phyloP scores from a whole-genome alignment of 2,329 filamentous ascomycete species.

The Colletotrichum sansevieriae region DNA sequence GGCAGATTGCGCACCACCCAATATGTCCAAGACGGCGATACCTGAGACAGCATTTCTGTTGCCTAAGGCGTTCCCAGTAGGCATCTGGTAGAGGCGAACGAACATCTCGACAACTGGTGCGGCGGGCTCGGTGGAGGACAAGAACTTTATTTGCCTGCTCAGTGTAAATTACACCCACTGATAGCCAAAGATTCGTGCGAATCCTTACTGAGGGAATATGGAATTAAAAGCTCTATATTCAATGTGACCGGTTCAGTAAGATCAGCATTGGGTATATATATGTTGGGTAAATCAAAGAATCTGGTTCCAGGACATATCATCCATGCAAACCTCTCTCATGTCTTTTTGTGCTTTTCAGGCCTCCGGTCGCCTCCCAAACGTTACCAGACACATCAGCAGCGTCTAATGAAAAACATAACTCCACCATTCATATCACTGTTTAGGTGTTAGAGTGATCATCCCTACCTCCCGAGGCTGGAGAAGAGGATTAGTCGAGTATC shows the following conservation, averaged over 20 bases:
- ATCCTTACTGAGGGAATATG: background rate
- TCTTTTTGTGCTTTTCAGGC: too few species aligned
- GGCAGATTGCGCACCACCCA: background rate
- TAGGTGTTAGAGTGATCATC: too few species aligned
- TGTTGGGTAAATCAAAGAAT: too few species aligned
- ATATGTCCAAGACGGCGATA: background rate
- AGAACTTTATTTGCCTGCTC: slow-evolving; percentile 2
- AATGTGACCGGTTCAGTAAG: background rate
- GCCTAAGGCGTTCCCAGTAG: background rate
- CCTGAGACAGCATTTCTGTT: background rate
- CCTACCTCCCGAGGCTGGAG: too few species aligned
- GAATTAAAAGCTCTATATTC: background rate
- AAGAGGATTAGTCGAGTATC: too few species aligned
- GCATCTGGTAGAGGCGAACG: background rate
- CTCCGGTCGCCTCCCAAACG: too few species aligned
- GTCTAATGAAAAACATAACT: too few species aligned
- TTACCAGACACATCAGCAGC: too few species aligned
- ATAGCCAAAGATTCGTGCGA: background rate
- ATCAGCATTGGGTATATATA: too few species aligned
- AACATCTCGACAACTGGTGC: background rate
- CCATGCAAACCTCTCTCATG: too few species aligned
- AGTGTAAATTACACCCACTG: background rate
- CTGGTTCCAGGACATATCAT: too few species aligned
- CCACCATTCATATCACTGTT: too few species aligned
- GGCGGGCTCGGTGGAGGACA: background rate